Base-by-base conservation (phyloP, 2,329 filamentous ascomycete species). In the Pyrenochaeta sp. region DNA sequence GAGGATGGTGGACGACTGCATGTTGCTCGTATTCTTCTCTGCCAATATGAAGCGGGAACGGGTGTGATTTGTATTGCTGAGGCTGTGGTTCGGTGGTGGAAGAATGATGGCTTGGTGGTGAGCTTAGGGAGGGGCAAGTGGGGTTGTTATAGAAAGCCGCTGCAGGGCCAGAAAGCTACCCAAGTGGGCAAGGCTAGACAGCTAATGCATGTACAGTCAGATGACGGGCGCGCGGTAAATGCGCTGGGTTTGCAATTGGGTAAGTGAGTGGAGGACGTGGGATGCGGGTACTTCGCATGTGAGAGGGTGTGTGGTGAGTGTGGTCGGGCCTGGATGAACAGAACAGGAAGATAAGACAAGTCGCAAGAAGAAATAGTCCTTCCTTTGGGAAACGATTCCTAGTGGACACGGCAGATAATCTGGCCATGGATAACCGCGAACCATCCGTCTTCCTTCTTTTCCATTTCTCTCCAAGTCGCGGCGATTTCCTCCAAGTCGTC, bases 401-500 rank as follows among this genome's bases (percentile, higher is more conserved):
- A 55, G 36, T 49, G 51, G 24, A 67, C 60, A 42, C 61, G 64
- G 42, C 64, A 68, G 23, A 71, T 65, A 14, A 76, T 55, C 52
- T 78, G 69, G 3, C 74, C 74, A 56, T 76, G 68, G 55, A 75
- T 65, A 13, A 71, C 63, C 1, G 66, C 68, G 45, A 72, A 73
- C 62, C 65, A 72, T 3, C 69, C 74, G 44, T 76, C 73, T 20
- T 76, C 73, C 14, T 67, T 65, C 50, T 61, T 60, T 34, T 70
- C 68, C 67, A 74, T 74, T 24, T 70, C 64, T 29, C 67, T 63
- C 65, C 70, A 77, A 7, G 63, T 70, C 23, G 65, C 47, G 2
- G 65, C 62, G 45, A 76, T 72, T 21, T 61, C 58, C 26, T 75
- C 67, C 23, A 78, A 44, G 18, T 76, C 70, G 18, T 63, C 61